A percentile compares a stretch with the other conserved stretches of the same genome.
Conservation (phyloP, 352 stramenopile species). For the Pythium biforme region DNA sequence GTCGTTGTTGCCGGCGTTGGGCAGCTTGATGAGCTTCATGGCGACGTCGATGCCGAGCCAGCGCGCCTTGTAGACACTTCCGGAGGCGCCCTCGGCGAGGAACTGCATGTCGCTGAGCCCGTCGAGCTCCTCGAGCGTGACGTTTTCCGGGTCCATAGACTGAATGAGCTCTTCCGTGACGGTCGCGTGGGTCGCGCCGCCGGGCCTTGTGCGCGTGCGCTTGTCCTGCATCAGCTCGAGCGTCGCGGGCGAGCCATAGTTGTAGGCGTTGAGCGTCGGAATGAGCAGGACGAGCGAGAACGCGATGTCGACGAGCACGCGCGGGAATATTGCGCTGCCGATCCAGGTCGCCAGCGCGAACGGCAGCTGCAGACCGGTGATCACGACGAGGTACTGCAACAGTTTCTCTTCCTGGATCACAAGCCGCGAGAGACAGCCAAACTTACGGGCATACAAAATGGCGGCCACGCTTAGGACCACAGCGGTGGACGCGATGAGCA, state of each 20-base stretch:
- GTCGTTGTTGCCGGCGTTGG: slow-evolving; percentile 41
- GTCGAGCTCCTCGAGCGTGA: slow-evolving; percentile 56
- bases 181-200: slow-evolving; percentile 27
- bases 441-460: slow-evolving; percentile 26
- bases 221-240: slow-evolving; percentile 25
- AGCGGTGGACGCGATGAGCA: slow-evolving; percentile 26
- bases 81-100: slow-evolving; percentile 59
- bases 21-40: slow-evolving; percentile 74
- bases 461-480: slow-evolving; percentile 26
- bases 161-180: slow-evolving; percentile 40
- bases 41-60: slow-evolving; percentile 73
- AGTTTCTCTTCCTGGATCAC: slow-evolving; percentile 39
- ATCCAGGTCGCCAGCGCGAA: slow-evolving; percentile 47
- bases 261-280: slow-evolving; percentile 52
- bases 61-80: slow-evolving; percentile 62
- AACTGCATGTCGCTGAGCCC: slow-evolving; percentile 54
- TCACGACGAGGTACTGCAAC: slow-evolving; percentile 47
- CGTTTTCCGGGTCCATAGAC: slow-evolving; percentile 41
- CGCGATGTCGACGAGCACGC: slow-evolving; percentile 34
- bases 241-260: slow-evolving; percentile 35
- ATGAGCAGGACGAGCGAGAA: slow-evolving; percentile 46
- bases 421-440: slow-evolving; percentile 3
- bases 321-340: slow-evolving; percentile 24
- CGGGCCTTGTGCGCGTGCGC: slow-evolving; percentile 20
- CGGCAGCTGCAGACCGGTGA: slow-evolving; percentile 45